These are phyloP conservation scores for Gossypioides kirkii DNA, from an alignment of 345 rosid genomes.

Conservation along the genomic window DNA sequence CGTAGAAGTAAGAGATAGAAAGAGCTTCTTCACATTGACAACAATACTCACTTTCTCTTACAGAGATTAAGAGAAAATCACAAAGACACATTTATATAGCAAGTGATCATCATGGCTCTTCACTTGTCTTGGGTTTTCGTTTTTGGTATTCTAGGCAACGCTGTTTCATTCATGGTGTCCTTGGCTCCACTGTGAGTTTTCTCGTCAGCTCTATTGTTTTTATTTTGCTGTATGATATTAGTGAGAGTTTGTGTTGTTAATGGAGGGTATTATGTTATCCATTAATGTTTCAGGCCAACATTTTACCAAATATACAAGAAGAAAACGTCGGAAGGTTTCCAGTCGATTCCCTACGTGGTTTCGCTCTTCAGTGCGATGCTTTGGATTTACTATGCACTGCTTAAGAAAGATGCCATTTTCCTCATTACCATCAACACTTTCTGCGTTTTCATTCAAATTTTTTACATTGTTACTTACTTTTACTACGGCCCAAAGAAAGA, in stretches of 20 bases:
- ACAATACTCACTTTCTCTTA: not conserved
- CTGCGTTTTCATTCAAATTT: conserved; percentile 40
- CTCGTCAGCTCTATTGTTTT: not conserved
- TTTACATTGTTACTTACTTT: conserved; percentile 48
- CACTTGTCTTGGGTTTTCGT: conserved; percentile 7
- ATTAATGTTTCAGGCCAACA: conserved; percentile 8
- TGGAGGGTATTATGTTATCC: not conserved
- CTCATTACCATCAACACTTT: conserved; percentile 60
- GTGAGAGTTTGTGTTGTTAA: not conserved
- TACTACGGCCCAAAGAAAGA: conserved; percentile 58
- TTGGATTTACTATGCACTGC: conserved; percentile 65
- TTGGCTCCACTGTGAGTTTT: conserved; percentile 44
- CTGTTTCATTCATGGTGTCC: conserved; percentile 55
- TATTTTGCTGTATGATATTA: not conserved
- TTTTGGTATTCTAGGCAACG: conserved; percentile 48
- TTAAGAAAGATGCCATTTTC: conserved; percentile 32
- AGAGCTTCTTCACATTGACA: not conserved
- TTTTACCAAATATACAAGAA: conserved; percentile 45
- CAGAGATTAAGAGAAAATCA: not conserved
- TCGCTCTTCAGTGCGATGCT: conserved; percentile 73
- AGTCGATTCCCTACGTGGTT: conserved; percentile 66
- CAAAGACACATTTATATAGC: not conserved
- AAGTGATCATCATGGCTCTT: not conserved
- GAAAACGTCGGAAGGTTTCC: conserved; percentile 69
- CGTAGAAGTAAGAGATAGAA: not conserved